These are phyloP conservation scores for Heritiera littoralis DNA, from an alignment of 345 rosid species.

Conservation along the genomic window DNA sequence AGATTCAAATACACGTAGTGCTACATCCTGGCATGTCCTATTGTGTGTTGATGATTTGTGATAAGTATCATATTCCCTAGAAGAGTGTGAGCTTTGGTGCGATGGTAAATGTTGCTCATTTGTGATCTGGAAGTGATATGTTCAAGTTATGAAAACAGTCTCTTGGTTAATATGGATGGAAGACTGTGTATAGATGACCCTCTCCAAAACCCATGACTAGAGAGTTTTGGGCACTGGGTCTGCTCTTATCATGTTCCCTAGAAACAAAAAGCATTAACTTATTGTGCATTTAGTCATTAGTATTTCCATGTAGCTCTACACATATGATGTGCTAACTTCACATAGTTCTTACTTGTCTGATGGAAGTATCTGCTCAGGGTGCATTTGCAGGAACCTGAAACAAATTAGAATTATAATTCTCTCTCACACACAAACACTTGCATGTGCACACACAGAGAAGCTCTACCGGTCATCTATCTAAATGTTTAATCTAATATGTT, in stretches of 20 bases:
- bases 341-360: neutral
- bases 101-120: too few relatives aligned
- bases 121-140: too few relatives aligned
- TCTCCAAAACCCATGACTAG: too few relatives aligned
- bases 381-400: neutral
- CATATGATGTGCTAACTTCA: neutral
- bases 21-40: neutral
- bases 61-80: neutral
- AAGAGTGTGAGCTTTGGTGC: too few relatives aligned
- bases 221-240: too few relatives aligned
- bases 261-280: neutral
- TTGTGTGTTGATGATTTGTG: neutral
- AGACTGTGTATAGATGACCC: too few relatives aligned
- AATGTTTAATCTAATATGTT: too few relatives aligned
- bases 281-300: neutral
- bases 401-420: neutral
- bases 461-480: neutral
- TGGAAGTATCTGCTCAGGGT: neutral
- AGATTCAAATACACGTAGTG: neutral
- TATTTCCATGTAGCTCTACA: neutral
- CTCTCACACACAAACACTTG: neutral
- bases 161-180: too few relatives aligned
- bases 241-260: too few relatives aligned
- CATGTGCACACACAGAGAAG: neutral
- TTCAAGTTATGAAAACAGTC: too few relatives aligned